These are phyloP conservation scores for Ophiocytium majus DNA, from an alignment of 352 stramenopile genomes.

Conservation along the genomic window DNA sequence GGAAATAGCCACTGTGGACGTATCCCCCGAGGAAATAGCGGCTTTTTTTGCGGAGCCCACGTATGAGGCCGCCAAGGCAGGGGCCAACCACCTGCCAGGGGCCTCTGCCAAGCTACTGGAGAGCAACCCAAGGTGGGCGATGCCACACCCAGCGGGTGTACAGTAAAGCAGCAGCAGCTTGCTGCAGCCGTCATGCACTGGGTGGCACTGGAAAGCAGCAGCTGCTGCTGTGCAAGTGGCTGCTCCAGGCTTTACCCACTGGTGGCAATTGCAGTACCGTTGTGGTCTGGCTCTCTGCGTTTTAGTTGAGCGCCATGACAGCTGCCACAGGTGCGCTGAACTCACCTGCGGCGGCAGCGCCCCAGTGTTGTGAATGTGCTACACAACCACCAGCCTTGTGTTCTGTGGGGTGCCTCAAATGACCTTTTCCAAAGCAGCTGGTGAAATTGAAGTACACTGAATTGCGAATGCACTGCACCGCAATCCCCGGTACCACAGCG, in stretches of 20 bases:
- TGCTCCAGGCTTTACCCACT: too few species aligned
- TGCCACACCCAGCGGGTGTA: neutral
- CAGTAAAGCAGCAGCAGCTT: neutral
- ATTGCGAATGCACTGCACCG: too few species aligned
- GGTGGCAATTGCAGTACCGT: too few species aligned
- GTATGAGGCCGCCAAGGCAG: conserved; percentile 14
- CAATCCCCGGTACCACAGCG: too few species aligned
- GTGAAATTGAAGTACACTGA: too few species aligned
- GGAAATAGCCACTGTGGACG: conserved; percentile 27
- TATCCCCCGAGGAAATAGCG: conserved; percentile 47
- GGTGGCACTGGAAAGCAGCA: neutral
- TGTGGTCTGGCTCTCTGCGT: too few species aligned
- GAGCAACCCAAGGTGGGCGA: neutral
- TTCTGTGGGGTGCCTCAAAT: neutral
- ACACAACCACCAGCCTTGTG: neutral
- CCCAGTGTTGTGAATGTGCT: neutral
- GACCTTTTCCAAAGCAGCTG: too few species aligned
- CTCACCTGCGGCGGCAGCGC: too few species aligned
- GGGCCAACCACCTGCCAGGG: neutral
- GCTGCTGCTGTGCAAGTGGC: neutral
- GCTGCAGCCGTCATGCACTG: neutral
- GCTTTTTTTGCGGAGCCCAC: conserved; percentile 45
- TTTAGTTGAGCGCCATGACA: too few species aligned
- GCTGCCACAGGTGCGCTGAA: too few species aligned
- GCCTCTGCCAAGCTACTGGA: neutral